Conservation (phyloP, 2,329 filamentous ascomycete species). For the Cladophialophora exuberans region DNA sequence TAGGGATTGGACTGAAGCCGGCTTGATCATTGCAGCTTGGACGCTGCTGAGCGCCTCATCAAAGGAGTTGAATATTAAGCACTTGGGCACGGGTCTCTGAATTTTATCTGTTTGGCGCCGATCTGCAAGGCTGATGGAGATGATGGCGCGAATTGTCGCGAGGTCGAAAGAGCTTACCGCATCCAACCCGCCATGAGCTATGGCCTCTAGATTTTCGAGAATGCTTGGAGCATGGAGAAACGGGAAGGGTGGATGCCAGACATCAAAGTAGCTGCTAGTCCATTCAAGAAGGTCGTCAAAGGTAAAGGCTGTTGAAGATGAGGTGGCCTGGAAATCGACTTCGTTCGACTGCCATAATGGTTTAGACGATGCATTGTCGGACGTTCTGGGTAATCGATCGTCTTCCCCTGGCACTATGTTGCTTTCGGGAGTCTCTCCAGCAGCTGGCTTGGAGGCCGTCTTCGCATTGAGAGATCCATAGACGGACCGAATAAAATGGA, state of each 20-base stretch:
- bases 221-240: constrained; percentile 60
- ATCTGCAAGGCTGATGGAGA: constrained; percentile 61
- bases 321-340: constrained; percentile 27
- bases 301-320: constrained; percentile 23
- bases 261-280: constrained; percentile 59
- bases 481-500: constrained; percentile 62
- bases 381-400: constrained; percentile 46
- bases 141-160: constrained; percentile 53
- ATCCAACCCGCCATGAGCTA: constrained; percentile 40
- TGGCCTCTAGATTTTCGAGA: constrained; percentile 52
- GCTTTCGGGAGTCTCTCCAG: constrained; percentile 38
- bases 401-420: constrained; percentile 62
- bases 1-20: constrained; percentile 51
- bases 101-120: constrained; percentile 47
- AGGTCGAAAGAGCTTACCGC: constrained; percentile 42
- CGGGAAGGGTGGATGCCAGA: constrained; percentile 61
- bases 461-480: constrained; percentile 50
- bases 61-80: constrained; percentile 54
- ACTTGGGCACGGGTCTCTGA: constrained; percentile 43
- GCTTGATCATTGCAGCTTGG: constrained; percentile 52
- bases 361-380: constrained; percentile 13
- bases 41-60: constrained; percentile 57
- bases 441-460: constrained; percentile 36
- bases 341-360: constrained; percentile 46
- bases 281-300: constrained; percentile 57